Percentiles rank a stretch among this genome's conserved stretches.
phyloP scores from a whole-genome alignment of 352 stramenopile genomes.

The Albugo candida region DNA sequence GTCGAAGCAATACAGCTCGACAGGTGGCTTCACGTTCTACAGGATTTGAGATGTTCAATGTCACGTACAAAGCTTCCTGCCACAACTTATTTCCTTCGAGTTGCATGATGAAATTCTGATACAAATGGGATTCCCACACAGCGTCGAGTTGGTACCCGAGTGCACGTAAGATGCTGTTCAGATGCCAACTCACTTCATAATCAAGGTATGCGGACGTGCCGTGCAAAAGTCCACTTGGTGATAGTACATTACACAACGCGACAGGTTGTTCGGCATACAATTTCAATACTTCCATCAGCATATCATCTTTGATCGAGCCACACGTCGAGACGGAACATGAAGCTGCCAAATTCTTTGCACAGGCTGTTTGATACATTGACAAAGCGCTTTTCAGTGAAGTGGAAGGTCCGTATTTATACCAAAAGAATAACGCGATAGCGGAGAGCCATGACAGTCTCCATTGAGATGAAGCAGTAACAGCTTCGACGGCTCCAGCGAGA shows the following conservation, averaged over 20 bases:
- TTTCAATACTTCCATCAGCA: slow-evolving; percentile 54
- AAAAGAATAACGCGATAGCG: slow-evolving; percentile 42
- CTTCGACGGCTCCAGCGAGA: slow-evolving; percentile 34
- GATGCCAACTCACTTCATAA: slow-evolving; percentile 63
- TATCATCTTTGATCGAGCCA: slow-evolving; percentile 22
- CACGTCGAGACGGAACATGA: slow-evolving; percentile 16
- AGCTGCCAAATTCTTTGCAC: slow-evolving; percentile 20
- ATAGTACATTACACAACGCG: slow-evolving; percentile 37
- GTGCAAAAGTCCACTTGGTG: slow-evolving; percentile 28
- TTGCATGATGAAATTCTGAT: slow-evolving; percentile 67
- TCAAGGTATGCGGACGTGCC: slow-evolving; percentile 17
- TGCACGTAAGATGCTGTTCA: slow-evolving; percentile 46
- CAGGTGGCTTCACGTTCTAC: slow-evolving; percentile 34
- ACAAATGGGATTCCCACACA: slow-evolving; percentile 57
- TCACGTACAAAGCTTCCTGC: slow-evolving; percentile 58
- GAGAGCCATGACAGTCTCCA: slow-evolving; percentile 27
- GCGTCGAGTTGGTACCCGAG: slow-evolving; percentile 54
- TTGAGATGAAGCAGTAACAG: slow-evolving; percentile 20
- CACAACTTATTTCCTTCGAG: slow-evolving; percentile 40
- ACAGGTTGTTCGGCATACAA: slow-evolving; percentile 29
- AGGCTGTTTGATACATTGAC: slow-evolving; percentile 13
- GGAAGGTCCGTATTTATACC: slow-evolving; percentile 36
- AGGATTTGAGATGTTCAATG: slow-evolving; percentile 44
- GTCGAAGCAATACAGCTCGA: slow-evolving; percentile 33
- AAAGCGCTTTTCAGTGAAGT: slow-evolving; percentile 27